Evolutionary conservation across 495 filamentous ascomycete species (phyloP).

Genomic region (Rostrohypoxylon terebratum): DNA sequence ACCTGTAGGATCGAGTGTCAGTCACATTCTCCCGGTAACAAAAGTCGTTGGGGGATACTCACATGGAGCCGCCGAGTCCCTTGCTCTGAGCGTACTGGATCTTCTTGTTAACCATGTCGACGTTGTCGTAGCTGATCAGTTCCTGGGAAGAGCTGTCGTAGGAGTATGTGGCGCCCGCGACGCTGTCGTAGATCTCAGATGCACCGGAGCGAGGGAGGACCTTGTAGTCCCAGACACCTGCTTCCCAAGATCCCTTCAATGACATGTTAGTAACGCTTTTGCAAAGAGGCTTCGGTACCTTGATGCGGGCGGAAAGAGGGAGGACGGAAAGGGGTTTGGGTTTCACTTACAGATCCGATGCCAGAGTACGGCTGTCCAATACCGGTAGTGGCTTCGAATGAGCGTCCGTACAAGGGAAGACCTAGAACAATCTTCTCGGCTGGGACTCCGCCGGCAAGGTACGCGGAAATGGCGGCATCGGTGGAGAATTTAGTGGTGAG

Average conservation of each 20-base stretch:
- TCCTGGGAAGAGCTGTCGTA: constrained; percentile 69
- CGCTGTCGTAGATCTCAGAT: constrained; percentile 58
- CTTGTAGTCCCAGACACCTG: constrained; percentile 88
- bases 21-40: neutral
- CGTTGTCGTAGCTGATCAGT: constrained; percentile 81
- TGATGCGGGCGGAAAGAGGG: neutral
- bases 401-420: constrained; percentile 87
- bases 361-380: constrained; percentile 73
- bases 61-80: constrained; percentile 81
- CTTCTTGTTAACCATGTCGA: constrained; percentile 70
- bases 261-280: neutral
- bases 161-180: constrained; percentile 72
- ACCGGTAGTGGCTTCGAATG: constrained; percentile 77
- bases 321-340: neutral
- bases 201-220: constrained; percentile 65
- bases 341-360: constrained; percentile 58
- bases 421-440: constrained; percentile 80
- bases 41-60: neutral
- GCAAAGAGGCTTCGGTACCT: neutral
- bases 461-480: constrained; percentile 73
- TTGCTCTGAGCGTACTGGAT: constrained; percentile 70
- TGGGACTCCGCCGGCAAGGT: constrained; percentile 71
- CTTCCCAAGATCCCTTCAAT: constrained; percentile 71
- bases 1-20: constrained; percentile 47
- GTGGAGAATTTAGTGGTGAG: constrained; percentile 74